Conservation (phyloP, 805 yeast genomes). For the Scheffersomyces spartinae region DNA sequence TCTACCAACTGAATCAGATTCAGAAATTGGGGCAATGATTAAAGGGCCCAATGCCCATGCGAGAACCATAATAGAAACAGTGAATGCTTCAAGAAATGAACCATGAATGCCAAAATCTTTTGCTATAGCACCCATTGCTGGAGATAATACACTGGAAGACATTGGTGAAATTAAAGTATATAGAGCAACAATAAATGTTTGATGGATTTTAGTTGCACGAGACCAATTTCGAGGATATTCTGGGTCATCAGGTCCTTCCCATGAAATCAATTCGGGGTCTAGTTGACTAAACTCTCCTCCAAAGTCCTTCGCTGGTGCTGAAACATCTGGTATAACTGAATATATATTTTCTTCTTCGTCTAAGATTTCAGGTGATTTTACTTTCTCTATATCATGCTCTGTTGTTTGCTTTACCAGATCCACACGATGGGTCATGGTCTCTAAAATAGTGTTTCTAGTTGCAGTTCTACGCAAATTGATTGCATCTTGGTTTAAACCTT, state of each 20-base stretch:
- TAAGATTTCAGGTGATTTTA: no score
- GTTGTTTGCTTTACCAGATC: no score
- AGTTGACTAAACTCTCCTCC: constrained; percentile 43
- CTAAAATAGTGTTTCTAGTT: constrained; percentile 33
- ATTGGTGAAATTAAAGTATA: constrained; percentile 52
- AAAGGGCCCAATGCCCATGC: constrained; percentile 64
- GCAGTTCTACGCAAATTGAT: constrained; percentile 30
- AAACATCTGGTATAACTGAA: constrained; percentile 13
- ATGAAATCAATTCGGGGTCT: constrained; percentile 59
- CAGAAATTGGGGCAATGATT: constrained; percentile 56
- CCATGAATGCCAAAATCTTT: constrained; percentile 30
- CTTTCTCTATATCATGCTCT: no score
- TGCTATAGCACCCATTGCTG: constrained; percentile 42
- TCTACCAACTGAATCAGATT: constrained; percentile 46
- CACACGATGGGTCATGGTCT: constrained; percentile 20
- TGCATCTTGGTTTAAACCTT: constrained; percentile 21
- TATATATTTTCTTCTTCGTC: no score
- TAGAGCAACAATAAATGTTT: constrained; percentile 35
- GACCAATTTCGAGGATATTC: constrained; percentile 58
- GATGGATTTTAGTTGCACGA: constrained; percentile 23
- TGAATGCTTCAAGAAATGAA: constrained; percentile 34
- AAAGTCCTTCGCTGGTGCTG: constrained; percentile 25
- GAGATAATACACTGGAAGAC: constrained; percentile 52
- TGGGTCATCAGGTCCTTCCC: constrained; percentile 56
- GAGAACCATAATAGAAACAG: constrained; percentile 54